Conservation (phyloP, 805 yeast genomes). For the Candida bentonensis region DNA sequence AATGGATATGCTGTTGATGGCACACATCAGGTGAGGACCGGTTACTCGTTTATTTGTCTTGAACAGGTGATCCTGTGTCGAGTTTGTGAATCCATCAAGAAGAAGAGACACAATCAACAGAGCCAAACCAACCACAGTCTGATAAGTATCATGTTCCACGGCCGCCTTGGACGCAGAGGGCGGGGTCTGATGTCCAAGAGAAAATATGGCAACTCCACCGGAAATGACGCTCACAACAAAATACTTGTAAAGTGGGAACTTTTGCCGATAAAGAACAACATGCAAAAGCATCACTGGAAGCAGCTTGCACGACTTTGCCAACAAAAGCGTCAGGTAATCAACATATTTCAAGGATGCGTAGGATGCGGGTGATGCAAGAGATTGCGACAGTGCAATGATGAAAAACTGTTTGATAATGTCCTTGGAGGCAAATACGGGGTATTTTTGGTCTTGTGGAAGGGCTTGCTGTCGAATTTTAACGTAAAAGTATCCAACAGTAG, state of each 20-base stretch:
- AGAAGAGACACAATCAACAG: slow-evolving; percentile 50
- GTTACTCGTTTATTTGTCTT: slow-evolving; percentile 35
- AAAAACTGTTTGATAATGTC: slow-evolving; percentile 26
- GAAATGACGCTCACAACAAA: slow-evolving; percentile 70
- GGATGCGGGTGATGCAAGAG: slow-evolving; percentile 73
- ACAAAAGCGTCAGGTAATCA: slow-evolving; percentile 67
- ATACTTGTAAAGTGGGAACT: slow-evolving; percentile 65
- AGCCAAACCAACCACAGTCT: slow-evolving; percentile 38
- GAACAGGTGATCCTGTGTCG: slow-evolving; percentile 82
- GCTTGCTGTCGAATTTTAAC: slow-evolving; percentile 23
- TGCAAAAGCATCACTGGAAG: slow-evolving; percentile 91
- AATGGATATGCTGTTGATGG: slow-evolving; percentile 37
- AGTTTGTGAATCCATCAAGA: slow-evolving; percentile 84
- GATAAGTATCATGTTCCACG: slow-evolving; percentile 23
- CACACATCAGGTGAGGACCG: slow-evolving; percentile 82
- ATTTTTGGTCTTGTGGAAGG: slow-evolving; percentile 12
- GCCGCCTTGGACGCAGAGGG: slow-evolving; percentile 22
- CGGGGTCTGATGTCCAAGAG: slow-evolving; percentile 30
- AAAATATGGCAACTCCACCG: slow-evolving; percentile 67
- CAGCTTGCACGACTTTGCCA: slow-evolving; percentile 87
- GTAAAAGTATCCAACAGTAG: slow-evolving; percentile 50
- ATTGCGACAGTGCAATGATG: slow-evolving; percentile 56
- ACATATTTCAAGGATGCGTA: slow-evolving; percentile 67
- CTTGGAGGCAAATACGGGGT: slow-evolving; percentile 18
- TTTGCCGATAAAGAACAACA: slow-evolving; percentile 48